Conservation (phyloP, 78 protist species). For the Pelomyxa schiedti region DNA sequence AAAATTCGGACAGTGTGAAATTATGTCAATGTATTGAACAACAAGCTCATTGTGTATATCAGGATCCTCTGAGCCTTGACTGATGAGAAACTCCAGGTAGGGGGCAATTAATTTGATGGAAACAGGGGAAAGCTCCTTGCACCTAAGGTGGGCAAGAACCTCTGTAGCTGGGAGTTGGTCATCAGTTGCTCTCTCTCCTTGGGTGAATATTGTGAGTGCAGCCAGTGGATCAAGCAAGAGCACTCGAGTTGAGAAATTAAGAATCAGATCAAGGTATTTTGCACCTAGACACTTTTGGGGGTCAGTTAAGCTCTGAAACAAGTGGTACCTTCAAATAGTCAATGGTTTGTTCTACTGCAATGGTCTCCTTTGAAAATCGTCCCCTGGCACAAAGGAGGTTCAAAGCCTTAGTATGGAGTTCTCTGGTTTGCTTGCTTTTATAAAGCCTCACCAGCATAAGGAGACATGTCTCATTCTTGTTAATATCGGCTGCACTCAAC, state of each 20-base stretch:
- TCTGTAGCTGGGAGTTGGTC: slow-evolving; percentile 36
- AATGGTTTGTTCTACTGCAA: too few species aligned
- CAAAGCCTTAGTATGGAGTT: too few species aligned
- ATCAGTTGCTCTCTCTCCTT: slow-evolving; percentile 16
- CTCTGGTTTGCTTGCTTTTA: too few species aligned
- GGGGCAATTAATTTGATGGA: too few species aligned
- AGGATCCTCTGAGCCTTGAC: slow-evolving; percentile 18
- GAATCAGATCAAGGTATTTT: slow-evolving; percentile 13
- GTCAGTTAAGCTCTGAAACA: too few species aligned
- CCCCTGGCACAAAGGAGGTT: too few species aligned
- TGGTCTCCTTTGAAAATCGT: too few species aligned
- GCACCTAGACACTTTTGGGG: not conserved
- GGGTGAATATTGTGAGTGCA: slow-evolving; percentile 42
- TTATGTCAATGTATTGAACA: slow-evolving; percentile 27
- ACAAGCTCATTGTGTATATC: slow-evolving; percentile 45
- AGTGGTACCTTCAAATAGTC: not conserved
- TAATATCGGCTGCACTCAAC: too few species aligned
- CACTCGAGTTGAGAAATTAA: slow-evolving; percentile 35
- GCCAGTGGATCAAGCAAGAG: slow-evolving; percentile 23
- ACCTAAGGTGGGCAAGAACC: slow-evolving; percentile 27
- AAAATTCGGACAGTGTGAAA: not conserved
- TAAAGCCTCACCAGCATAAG: too few species aligned
- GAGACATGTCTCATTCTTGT: too few species aligned
- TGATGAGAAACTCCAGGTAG: slow-evolving; percentile 26
- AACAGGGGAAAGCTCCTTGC: slow-evolving; percentile 12